Percentiles rank a stretch among this genome's conserved stretches.
These are phyloP conservation scores for Astragalus glycyphyllos DNA, from an alignment of 306 rosid species.

Conservation along the genomic window DNA sequence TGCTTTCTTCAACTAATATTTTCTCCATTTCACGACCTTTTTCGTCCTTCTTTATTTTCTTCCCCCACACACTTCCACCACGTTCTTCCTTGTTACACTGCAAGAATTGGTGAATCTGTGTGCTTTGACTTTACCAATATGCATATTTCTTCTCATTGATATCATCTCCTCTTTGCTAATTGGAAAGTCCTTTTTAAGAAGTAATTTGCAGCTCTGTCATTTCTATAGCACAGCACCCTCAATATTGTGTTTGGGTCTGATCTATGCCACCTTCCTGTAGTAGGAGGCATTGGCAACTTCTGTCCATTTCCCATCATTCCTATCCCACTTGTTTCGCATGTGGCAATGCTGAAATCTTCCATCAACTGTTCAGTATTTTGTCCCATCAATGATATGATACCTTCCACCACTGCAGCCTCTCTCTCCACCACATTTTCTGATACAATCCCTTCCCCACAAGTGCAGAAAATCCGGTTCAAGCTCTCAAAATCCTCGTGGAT, in stretches of 20 bases:
- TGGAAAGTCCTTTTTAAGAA: slow-evolving; percentile 91
- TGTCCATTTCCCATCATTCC: slow-evolving; percentile 67
- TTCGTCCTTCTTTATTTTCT: neutral
- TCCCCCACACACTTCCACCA: slow-evolving; percentile 13
- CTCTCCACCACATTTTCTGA: slow-evolving; percentile 71
- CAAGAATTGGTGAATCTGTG: slow-evolving; percentile 21
- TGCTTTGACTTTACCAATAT: slow-evolving; percentile 38
- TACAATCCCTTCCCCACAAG: slow-evolving; percentile 83
- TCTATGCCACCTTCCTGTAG: slow-evolving; percentile 88
- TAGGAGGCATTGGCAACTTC: slow-evolving; percentile 87
- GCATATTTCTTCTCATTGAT: neutral
- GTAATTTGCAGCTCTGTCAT: slow-evolving; percentile 69
- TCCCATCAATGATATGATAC: slow-evolving; percentile 75
- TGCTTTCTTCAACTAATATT: slow-evolving; percentile 17
- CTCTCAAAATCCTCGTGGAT: slow-evolving; percentile 78
- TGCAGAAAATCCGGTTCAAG: slow-evolving; percentile 68
- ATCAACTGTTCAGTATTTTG: slow-evolving; percentile 74
- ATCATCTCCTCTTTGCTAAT: slow-evolving; percentile 77
- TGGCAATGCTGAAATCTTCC: slow-evolving; percentile 80
- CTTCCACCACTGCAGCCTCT: slow-evolving; percentile 79
- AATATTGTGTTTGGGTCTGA: slow-evolving; percentile 89
- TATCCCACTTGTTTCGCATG: slow-evolving; percentile 77
- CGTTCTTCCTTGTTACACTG: slow-evolving; percentile 26
- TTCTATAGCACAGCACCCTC: slow-evolving; percentile 86
- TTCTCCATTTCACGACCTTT: slow-evolving; percentile 5